phyloP scores from a whole-genome alignment of 208 protist species.

The Wallacemonas collosoma region DNA sequence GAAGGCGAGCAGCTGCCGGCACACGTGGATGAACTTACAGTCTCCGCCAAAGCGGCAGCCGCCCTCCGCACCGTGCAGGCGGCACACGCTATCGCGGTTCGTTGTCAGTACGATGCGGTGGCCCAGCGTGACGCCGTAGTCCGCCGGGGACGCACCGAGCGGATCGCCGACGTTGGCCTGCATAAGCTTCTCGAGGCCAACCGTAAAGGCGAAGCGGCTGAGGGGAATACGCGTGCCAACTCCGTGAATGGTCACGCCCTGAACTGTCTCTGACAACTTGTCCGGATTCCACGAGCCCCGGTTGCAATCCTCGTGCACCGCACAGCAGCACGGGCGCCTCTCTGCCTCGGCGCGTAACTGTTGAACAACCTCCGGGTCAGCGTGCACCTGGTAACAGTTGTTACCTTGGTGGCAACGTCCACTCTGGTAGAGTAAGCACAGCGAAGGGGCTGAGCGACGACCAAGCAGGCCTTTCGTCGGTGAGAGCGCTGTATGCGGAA shows the following conservation, averaged over 20 bases:
- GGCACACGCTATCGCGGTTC: conserved; percentile 32
- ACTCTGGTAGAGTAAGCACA: conserved; percentile 60
- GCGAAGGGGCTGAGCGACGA: conserved; percentile 37
- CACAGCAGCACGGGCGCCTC: conserved; percentile 46
- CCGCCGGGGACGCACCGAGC: neutral
- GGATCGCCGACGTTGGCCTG: conserved; percentile 13
- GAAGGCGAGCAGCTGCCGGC: conserved; percentile 31
- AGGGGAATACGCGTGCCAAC: conserved; percentile 29
- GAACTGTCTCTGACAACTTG: conserved; percentile 15
- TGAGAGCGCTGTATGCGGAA: conserved; percentile 34
- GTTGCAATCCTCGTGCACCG: conserved; percentile 50
- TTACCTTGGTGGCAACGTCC: conserved; percentile 48
- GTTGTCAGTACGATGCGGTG: conserved; percentile 20
- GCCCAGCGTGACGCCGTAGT: conserved; percentile 14
- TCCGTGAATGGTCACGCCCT: conserved; percentile 10
- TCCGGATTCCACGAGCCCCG: conserved; percentile 27
- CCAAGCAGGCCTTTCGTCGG: conserved; percentile 41
- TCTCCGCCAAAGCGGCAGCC: conserved; percentile 64
- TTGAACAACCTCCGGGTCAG: conserved; percentile 40
- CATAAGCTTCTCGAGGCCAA: conserved; percentile 37
- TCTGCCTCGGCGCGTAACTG: conserved; percentile 40
- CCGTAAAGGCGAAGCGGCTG: conserved; percentile 44
- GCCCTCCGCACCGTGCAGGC: conserved; percentile 34
- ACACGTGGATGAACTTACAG: conserved; percentile 69
- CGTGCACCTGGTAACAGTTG: conserved; percentile 67